Conservation (phyloP, 2,329 filamentous ascomycete species). For the Colletotrichum camelliae region DNA sequence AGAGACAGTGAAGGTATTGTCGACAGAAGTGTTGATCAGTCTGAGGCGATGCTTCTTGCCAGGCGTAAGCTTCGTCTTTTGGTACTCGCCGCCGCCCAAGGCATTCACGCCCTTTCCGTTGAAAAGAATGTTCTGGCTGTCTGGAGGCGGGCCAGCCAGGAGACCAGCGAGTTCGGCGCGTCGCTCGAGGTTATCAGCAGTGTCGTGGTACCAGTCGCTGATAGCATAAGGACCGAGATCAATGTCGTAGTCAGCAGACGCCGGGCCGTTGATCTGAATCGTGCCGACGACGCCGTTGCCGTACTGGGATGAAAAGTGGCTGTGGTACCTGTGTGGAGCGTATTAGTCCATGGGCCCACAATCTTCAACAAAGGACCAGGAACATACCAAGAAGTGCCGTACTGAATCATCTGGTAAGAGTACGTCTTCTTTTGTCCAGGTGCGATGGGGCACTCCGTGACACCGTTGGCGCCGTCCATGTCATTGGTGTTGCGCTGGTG, state of each 20-base stretch:
- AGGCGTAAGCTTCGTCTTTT: conserved; percentile 35
- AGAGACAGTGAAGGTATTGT: conserved; percentile 54
- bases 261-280: conserved; percentile 56
- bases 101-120: conserved; percentile 45
- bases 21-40: conserved; percentile 56
- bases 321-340: conserved; percentile 48
- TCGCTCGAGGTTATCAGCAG: conserved; percentile 32
- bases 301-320: conserved; percentile 56
- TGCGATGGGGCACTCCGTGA: conserved; percentile 48
- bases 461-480: conserved; percentile 49
- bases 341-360: neutral
- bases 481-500: conserved; percentile 47
- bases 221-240: conserved; percentile 63
- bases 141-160: conserved; percentile 15
- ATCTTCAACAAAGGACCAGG: neutral
- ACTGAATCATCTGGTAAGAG: conserved; percentile 39
- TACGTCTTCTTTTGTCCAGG: conserved; percentile 38
- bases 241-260: conserved; percentile 55
- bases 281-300: conserved; percentile 57
- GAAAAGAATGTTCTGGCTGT: conserved; percentile 44
- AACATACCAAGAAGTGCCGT: conserved; percentile 38
- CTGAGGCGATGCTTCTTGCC: conserved; percentile 55
- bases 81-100: conserved; percentile 32
- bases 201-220: conserved; percentile 56
- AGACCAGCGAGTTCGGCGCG: conserved; percentile 23